phyloP scores from a whole-genome alignment of 345 rosid species.

The Eutrema heterophyllum region DNA sequence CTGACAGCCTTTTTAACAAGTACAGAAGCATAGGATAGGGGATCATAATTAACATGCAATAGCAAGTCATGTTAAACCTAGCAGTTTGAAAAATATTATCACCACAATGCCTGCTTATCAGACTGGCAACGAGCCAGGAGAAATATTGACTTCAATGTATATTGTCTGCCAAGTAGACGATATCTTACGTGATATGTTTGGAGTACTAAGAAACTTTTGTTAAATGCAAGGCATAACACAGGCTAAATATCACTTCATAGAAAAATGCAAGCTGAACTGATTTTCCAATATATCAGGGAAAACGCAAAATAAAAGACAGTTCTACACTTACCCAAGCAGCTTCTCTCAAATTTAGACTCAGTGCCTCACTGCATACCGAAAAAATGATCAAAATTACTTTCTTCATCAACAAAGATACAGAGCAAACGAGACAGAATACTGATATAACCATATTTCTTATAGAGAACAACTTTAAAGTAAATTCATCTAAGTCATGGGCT shows the following conservation, averaged over 20 bases:
- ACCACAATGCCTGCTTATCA: not conserved
- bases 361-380: constrained; percentile 69
- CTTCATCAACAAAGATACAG: constrained; percentile 11
- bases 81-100: not conserved
- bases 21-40: not conserved
- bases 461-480: not conserved
- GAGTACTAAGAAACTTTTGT: not conserved
- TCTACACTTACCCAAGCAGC: constrained; percentile 85
- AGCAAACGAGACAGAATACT: not conserved
- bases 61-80: not conserved
- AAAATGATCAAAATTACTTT: not conserved
- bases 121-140: not conserved
- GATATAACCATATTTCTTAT: not conserved
- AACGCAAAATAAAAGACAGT: not conserved
- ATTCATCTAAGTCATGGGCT: not conserved
- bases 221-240: not conserved
- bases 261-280: not conserved
- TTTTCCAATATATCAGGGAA: not conserved
- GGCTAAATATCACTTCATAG: not conserved
- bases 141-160: not conserved
- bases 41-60: not conserved
- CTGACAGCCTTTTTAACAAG: not conserved
- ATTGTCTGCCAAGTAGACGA: not conserved
- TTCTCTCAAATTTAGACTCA: constrained; percentile 78
- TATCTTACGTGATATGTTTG: not conserved